These are phyloP conservation scores for Cercophora samala DNA, from an alignment of 495 filamentous ascomycete species.

Conservation along the genomic window DNA sequence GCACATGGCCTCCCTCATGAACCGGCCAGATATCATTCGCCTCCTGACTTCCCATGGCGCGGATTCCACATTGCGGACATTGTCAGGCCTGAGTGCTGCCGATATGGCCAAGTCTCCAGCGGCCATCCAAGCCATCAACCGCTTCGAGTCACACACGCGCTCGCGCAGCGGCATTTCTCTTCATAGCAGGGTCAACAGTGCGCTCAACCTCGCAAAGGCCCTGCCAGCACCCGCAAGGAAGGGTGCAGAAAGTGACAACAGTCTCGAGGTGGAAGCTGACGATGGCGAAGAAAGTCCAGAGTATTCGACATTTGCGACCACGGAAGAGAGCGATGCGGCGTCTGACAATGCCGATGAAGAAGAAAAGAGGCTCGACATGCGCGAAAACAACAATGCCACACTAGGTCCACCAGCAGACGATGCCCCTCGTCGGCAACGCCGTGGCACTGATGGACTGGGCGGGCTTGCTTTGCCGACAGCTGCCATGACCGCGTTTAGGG, in stretches of 20 bases:
- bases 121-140: slow-evolving; percentile 50
- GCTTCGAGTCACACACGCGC: slow-evolving; percentile 57
- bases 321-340: slow-evolving; percentile 34
- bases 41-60: slow-evolving; percentile 70
- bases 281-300: slow-evolving; percentile 43
- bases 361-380: slow-evolving; percentile 38
- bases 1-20: slow-evolving; percentile 77
- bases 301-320: slow-evolving; percentile 37
- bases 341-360: slow-evolving; percentile 35
- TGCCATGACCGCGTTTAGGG: slow-evolving; percentile 68
- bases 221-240: slow-evolving; percentile 41
- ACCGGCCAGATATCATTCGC: slow-evolving; percentile 70
- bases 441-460: slow-evolving; percentile 31
- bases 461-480: slow-evolving; percentile 54
- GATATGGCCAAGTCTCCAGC: slow-evolving; percentile 68
- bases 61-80: slow-evolving; percentile 65
- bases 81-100: slow-evolving; percentile 66
- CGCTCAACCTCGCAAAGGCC: slow-evolving; percentile 57
- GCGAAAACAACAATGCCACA: slow-evolving; percentile 25
- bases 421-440: slow-evolving; percentile 29
- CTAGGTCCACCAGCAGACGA: slow-evolving; percentile 11
- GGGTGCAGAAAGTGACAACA: slow-evolving; percentile 34
- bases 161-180: slow-evolving; percentile 45
- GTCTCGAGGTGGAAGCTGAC: slow-evolving; percentile 23
- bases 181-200: slow-evolving; percentile 62